These are phyloP conservation scores for Emydomyces testavorans DNA, from an alignment of 2,329 filamentous ascomycete species.

Conservation along the genomic window DNA sequence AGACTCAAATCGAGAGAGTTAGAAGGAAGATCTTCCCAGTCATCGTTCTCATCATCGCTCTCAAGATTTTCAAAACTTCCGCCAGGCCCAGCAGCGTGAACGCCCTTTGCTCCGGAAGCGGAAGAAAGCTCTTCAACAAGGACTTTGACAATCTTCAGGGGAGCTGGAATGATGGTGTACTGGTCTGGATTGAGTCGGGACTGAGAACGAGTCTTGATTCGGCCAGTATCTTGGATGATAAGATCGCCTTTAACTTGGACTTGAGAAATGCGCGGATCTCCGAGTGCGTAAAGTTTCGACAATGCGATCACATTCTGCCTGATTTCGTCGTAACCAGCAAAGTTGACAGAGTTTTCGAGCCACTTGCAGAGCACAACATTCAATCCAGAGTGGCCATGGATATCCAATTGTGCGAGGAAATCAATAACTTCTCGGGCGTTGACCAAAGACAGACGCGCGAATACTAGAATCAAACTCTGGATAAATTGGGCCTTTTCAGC, in stretches of 20 bases:
- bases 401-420: constrained; percentile 74
- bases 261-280: constrained; percentile 65
- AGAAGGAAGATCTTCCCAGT: constrained; percentile 79
- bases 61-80: constrained; percentile 48
- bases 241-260: constrained; percentile 86
- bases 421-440: constrained; percentile 82
- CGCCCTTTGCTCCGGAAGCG: constrained; percentile 50
- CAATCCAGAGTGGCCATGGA: constrained; percentile 64
- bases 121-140: constrained; percentile 83
- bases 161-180: constrained; percentile 75
- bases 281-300: constrained; percentile 77
- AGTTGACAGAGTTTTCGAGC: constrained; percentile 93
- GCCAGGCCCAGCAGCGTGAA: constrained; percentile 49
- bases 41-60: constrained; percentile 63
- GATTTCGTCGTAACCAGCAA: constrained; percentile 97
- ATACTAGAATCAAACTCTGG: constrained; percentile 89
- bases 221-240: constrained; percentile 63
- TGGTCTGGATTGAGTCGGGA: constrained; percentile 80
- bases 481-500: constrained; percentile 83
- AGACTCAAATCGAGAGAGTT: constrained; percentile 66
- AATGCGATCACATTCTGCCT: constrained; percentile 91
- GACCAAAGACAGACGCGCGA: constrained; percentile 75
- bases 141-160: constrained; percentile 92
- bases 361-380: constrained; percentile 86
- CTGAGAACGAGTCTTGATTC: constrained; percentile 89